These are phyloP conservation scores for Fusarium burgessii DNA, from an alignment of 2,329 filamentous ascomycete genomes.

Conservation along the genomic window DNA sequence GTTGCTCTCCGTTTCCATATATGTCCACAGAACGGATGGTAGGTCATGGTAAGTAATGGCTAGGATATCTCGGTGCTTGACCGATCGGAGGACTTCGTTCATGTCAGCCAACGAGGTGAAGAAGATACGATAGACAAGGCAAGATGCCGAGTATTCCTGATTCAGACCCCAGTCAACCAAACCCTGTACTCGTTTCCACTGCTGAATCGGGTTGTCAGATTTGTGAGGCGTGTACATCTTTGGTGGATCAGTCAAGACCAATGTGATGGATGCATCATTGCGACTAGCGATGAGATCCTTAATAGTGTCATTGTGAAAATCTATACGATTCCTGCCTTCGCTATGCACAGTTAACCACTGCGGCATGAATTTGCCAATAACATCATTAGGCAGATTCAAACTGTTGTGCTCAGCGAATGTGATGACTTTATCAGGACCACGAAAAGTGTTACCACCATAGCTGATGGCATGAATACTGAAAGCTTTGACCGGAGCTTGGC, in stretches of 20 bases:
- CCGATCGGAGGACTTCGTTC: constrained; percentile 27
- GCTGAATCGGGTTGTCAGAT: constrained; percentile 3
- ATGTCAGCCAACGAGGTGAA: neutral
- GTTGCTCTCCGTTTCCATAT: constrained; percentile 38
- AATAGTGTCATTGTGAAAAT: constrained; percentile 63
- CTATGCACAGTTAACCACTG: constrained; percentile 29
- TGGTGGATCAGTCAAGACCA: constrained; percentile 66
- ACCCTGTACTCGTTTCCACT: constrained; percentile 48
- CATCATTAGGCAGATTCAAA: neutral
- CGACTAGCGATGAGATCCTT: constrained; percentile 58
- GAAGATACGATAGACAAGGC: constrained; percentile 59
- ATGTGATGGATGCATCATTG: constrained; percentile 54
- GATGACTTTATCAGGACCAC: constrained; percentile 46
- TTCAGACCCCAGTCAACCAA: constrained; percentile 40
- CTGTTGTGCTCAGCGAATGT: constrained; percentile 59
- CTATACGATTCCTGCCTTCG: constrained; percentile 49
- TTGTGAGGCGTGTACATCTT: constrained; percentile 56
- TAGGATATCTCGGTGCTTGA: constrained; percentile 42
- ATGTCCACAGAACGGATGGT: constrained; percentile 23
- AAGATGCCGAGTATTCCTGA: constrained; percentile 49
- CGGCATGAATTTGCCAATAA: constrained; percentile 23
- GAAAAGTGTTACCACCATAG: constrained; percentile 63
- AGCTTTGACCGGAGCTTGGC: constrained; percentile 35
- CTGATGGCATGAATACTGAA: constrained; percentile 48
- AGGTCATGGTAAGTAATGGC: constrained; percentile 43